Evolutionary conservation across 1,284 basidiomycete genomes (phyloP), one percentile per base, ranked within the genome.

Genomic region (Fomitopsis betulina): DNA sequence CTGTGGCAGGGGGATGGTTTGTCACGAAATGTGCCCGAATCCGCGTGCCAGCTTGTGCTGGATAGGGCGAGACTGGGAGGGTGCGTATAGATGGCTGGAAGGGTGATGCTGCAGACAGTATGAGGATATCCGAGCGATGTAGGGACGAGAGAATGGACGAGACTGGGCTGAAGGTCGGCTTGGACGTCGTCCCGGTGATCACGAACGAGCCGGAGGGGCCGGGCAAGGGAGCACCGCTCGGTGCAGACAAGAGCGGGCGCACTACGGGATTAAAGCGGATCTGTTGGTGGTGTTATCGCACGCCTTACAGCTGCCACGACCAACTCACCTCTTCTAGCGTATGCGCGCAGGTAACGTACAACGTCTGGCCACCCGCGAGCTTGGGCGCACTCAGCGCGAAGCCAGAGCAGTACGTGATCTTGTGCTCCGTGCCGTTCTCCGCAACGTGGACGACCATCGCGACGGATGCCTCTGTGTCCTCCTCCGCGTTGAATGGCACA

Each of bases 41-140:
- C 2, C 72, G 62, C 1, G 82, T 78, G 19, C 78, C 79, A 3
- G 75, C 71, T 0, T 77, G 78, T 2, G 78, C 80, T 0, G 88
- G 87, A 67, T 89, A 91, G 0, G 85, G 87, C 15, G 84, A 87
- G 21, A 91, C 74, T 1, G 87, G 86, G 0, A 90, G 77, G 0
- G 84, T 76, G 13, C 73, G 73, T 17, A 79, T 56, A n/a, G 64
- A 68, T 47, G 27, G 70, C n/a, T 17, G 47, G 2, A 43, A 33
- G 17, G 40, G 21, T 5, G 58, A 21, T 30, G 27, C 58, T 1
- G 67, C 61, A 45, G 79, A 76, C 43, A 84, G 69, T 6, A 85
- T 67, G 15, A 87, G 65, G 23, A 90, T 70, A 68, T 91, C 87
- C 2, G 83, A 83, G 10, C 77, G 74, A 53, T 83, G 86, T 40